Conservation (phyloP, 495 filamentous ascomycete species). For the Neurospora sublineolata region DNA sequence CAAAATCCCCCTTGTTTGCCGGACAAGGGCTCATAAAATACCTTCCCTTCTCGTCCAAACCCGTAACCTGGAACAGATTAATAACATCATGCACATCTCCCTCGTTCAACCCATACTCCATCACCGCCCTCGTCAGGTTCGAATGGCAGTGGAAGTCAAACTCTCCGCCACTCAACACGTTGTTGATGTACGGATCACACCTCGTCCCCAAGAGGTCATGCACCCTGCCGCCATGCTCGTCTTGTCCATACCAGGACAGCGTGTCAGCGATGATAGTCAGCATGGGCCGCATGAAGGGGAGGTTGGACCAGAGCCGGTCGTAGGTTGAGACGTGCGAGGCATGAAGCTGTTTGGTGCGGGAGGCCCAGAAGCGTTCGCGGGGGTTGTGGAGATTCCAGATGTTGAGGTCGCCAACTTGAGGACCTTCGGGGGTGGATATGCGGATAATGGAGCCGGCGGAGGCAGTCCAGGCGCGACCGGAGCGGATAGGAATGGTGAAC, state of each 20-base stretch:
- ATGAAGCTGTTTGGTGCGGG: conserved; percentile 66
- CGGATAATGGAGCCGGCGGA: conserved; percentile 53
- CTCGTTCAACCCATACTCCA: conserved; percentile 56
- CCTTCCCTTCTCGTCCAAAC: conserved; percentile 54
- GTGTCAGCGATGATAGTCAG: conserved; percentile 61
- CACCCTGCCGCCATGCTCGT: conserved; percentile 45
- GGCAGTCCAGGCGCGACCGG: conserved; percentile 53
- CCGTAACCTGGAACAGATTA: conserved; percentile 74
- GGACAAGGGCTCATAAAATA: conserved; percentile 72
- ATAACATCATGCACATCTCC: conserved; percentile 66
- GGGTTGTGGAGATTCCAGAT: conserved; percentile 69
- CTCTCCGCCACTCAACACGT: conserved; percentile 52
- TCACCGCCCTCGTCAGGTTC: conserved; percentile 61
- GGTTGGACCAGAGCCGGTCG: conserved; percentile 64
- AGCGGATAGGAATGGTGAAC: conserved; percentile 42
- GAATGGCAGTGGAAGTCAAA: conserved; percentile 78
- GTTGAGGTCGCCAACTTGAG: conserved; percentile 74
- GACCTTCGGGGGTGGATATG: conserved; percentile 60
- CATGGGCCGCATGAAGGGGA: conserved; percentile 66
- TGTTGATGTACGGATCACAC: conserved; percentile 65
- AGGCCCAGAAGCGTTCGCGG: conserved; percentile 69
- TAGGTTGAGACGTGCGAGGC: conserved; percentile 56
- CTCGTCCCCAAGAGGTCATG: conserved; percentile 70
- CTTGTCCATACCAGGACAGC: conserved; percentile 42
- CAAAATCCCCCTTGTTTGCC: conserved; percentile 50